Base-by-base conservation (phyloP, 2,329 filamentous ascomycete species). In the Thelonectria blattea region DNA sequence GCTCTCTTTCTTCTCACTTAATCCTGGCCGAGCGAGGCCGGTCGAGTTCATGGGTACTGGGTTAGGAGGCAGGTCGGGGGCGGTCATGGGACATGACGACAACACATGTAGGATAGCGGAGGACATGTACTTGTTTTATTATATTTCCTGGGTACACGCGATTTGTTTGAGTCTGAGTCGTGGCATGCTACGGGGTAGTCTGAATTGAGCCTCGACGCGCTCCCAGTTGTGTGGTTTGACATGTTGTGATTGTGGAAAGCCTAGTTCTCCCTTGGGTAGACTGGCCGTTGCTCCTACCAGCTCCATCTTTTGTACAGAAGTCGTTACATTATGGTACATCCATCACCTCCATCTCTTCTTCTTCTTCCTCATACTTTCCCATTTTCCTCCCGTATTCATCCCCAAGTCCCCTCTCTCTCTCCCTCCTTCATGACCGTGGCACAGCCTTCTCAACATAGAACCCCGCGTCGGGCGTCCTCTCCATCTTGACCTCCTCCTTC, bases 391-490 rank as follows among this genome's bases (percentile, higher is more conserved):
- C 22, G 27, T 55, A 41, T 14, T 27, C 24, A 34, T 41, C 24
- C 58, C 3, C 43, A 37, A 11, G 7, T 14, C 2, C 34, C 6
- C 11, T 37, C 34, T 37, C 30, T 50, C 30, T 24, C 37, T 24
- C 22, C 27, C 8, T 9, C 30, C 27, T 34, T 55, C 54, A 63
- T 47, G 68, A 63, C 65, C 72, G 64, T 63, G 62, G 67, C 63
- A 71, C 74, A 65, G 74, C 73, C 76, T 74, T 88, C 83, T 97
- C 92, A 61, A 96, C 73, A 70, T 88, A 94, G 72, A 93, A 97
- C 2, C 93, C 93, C 1, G 83, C 81, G 62, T 94, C 91, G 3
- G 93, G 92, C 76, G 84, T 87, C 75, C 93, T 80, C 78, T 85
- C 81, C 52, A 83, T 85, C 78, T 87, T 88, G 72, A 96, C 83